Percentiles rank a stretch among this genome's conserved stretches.
phyloP scores from a whole-genome alignment of 2,329 filamentous ascomycete genomes.

The Penicillium sumatraense region DNA sequence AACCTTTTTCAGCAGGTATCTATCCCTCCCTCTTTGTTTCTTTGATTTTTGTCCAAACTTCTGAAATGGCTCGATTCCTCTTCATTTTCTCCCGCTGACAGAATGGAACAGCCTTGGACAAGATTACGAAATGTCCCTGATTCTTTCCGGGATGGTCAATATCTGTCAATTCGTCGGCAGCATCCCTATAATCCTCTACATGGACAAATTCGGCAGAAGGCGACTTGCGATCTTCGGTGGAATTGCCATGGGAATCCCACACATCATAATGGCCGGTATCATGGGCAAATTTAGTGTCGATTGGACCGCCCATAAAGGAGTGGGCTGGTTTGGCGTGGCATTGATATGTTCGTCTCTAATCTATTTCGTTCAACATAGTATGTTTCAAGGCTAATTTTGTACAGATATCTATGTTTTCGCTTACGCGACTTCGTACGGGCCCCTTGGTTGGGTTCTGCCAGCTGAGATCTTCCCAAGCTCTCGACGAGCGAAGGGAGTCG shows the following conservation, averaged over 20 bases:
- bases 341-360: not conserved
- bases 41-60: too few relatives aligned
- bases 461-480: slow-evolving; percentile 44
- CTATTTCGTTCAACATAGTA: not conserved
- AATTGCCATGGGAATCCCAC: slow-evolving; percentile 25
- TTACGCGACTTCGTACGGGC: slow-evolving; percentile 12
- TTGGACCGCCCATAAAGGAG: not conserved
- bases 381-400: not conserved
- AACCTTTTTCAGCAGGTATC: slow-evolving; percentile 40
- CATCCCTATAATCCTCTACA: slow-evolving; percentile 31
- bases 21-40: not conserved
- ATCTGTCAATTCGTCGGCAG: slow-evolving; percentile 39
- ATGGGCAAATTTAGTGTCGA: not conserved
- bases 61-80: not conserved
- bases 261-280: slow-evolving; percentile 1
- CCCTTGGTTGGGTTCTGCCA: slow-evolving; percentile 43
- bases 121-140: slow-evolving; percentile 36
- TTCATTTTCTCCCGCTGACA: not conserved
- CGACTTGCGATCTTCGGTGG: slow-evolving; percentile 35
- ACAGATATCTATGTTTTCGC: slow-evolving; percentile 4
- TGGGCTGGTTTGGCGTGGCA: slow-evolving; percentile 4
- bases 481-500: slow-evolving; percentile 43
- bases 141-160: slow-evolving; percentile 41
- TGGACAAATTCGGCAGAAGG: slow-evolving; percentile 39
- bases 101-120: slow-evolving; percentile 32